Percentiles rank a stretch among this genome's conserved stretches.
Conservation (phyloP, 352 stramenopile species). For the Pythium aphanidermatum region DNA sequence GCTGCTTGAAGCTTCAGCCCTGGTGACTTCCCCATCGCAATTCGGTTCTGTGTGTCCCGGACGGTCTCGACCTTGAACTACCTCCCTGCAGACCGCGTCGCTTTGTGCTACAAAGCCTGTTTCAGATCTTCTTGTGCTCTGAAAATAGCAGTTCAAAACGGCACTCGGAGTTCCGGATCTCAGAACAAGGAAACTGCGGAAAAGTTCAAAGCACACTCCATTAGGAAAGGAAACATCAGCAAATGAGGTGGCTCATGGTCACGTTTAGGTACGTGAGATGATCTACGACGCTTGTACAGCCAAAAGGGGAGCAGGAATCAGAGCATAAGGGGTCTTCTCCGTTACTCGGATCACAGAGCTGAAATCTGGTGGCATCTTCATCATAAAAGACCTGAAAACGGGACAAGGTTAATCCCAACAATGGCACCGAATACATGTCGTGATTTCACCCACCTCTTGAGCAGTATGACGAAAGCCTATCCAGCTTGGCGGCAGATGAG, state of each 20-base stretch:
- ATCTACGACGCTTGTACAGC: slow-evolving; percentile 78
- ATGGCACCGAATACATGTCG: neutral
- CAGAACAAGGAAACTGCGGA: neutral
- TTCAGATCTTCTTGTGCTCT: no score
- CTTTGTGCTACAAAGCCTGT: no score
- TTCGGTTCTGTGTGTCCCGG: neutral
- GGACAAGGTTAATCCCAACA: no score
- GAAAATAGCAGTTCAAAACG: no score
- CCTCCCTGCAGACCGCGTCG: no score
- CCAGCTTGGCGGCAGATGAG: slow-evolving; percentile 70
- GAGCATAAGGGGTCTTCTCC: slow-evolving; percentile 69
- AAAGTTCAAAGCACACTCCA: neutral
- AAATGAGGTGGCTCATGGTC: slow-evolving; percentile 84
- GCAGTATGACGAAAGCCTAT: slow-evolving; percentile 70
- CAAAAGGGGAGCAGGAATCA: slow-evolving; percentile 62
- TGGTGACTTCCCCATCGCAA: slow-evolving; percentile 42
- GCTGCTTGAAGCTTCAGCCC: slow-evolving; percentile 54
- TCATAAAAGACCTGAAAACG: slow-evolving; percentile 73
- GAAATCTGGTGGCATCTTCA: slow-evolving; percentile 60
- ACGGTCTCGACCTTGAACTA: neutral
- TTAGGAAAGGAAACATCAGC: slow-evolving; percentile 23
- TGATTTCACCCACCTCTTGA: slow-evolving; percentile 40
- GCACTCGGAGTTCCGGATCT: no score
- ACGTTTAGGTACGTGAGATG: slow-evolving; percentile 86
- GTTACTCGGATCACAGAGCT: slow-evolving; percentile 42